phyloP scores from a whole-genome alignment of 805 yeast species.

The Wickerhamiella shivajii region DNA sequence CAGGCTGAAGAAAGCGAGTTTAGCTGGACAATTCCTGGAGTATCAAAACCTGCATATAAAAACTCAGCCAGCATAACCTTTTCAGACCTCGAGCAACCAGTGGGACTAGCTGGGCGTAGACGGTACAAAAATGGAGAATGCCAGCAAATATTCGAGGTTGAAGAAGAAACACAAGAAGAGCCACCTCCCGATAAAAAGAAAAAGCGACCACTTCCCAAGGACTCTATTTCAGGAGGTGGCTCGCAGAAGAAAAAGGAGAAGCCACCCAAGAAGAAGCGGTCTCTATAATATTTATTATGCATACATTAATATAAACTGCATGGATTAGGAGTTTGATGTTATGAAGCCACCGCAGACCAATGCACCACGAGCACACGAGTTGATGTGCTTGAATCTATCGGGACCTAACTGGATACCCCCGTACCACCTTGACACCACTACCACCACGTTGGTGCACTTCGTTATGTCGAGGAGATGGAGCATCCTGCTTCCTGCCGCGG shows the following conservation, averaged over 20 bases:
- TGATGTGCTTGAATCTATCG: constrained; percentile 80
- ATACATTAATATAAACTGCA: too few species aligned
- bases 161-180: constrained; percentile 3
- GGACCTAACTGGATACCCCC: constrained; percentile 90
- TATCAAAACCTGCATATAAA: too few species aligned
- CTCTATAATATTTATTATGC: too few species aligned
- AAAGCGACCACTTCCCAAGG: too few species aligned
- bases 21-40: too few species aligned
- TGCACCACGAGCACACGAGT: constrained; percentile 76
- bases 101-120: constrained; percentile 9
- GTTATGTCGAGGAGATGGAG: constrained; percentile 51
- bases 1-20: too few species aligned
- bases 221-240: too few species aligned
- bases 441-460: constrained; percentile 75
- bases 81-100: constrained; percentile 4
- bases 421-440: constrained; percentile 82
- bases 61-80: too few species aligned
- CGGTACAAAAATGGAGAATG: constrained; percentile 10
- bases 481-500: constrained; percentile 87
- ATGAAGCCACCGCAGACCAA: constrained; percentile 47
- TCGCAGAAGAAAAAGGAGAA: constrained; percentile 1
- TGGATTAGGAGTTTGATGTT: too few species aligned
- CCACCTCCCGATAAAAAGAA: constrained; percentile 5
- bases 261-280: constrained; percentile 5
- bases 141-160: constrained; percentile 7